Base-by-base conservation (phyloP, 2,329 filamentous ascomycete genomes). In the Colletotrichum destructivum region DNA sequence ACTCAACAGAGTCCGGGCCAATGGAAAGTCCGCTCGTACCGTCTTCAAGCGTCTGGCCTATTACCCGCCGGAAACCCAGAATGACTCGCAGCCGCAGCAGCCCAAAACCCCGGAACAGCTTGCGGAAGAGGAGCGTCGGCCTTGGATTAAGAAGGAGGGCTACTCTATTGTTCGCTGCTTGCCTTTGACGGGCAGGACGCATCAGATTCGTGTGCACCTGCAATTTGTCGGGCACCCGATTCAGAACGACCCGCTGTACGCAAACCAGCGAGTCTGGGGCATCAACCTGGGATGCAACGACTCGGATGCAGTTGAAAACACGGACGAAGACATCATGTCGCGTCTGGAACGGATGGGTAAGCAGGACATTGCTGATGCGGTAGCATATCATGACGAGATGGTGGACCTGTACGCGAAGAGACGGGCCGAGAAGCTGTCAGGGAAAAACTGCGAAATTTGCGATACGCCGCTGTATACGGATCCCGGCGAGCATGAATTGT, bases 191-290 rank as follows among this genome's bases (percentile, higher is more conserved):
- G 96, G 96, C 0, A 90, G 96, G 62, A 99, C 96, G 15, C 96
- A 99, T 79, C 96, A 99, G 81, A 89, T 99, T 60, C 91, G 96
- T 44, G 96, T 99, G 21, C 96, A 99, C 78, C 87, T 99, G 18
- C 96, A 99, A 79, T 97, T 94, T 81, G 86, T 99, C 4, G 96
- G 96, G 1, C 93, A 98, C 79, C 96, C 96, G 2, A 98, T 99
- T 76, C 92, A 94, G 74, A 99, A 99, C 81, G 96, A 99, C 79
- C 96, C 96, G 9, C 98, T 99, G 76, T 99, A 99, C 81, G 95
- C 94, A 77, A 99, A 99, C 79, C 91, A 94, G 79, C 91, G 91
- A 69, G 96, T 99, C 13, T 99, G 97, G 87, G 96, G 96, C 0
- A 86, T 92, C 0, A 88, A 92, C 12, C 89, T 99, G 0, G 96